Evolutionary conservation across 1,139 yeast genomes (phyloP).

Genomic region (Ogataea hybrid): DNA sequence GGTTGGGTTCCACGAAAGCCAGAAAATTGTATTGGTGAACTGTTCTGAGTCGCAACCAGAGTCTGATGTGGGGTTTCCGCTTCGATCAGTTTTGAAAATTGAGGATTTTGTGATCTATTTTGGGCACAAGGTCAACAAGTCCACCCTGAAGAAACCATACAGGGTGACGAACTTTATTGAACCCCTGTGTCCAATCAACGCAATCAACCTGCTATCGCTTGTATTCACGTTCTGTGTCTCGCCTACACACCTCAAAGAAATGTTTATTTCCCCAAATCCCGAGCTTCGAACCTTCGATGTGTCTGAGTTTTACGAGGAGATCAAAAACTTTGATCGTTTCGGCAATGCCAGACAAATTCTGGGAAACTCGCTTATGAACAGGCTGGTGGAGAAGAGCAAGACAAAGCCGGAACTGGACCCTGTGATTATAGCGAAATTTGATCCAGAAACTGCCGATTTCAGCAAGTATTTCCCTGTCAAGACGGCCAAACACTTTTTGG

Average conservation of each 20-base stretch:
- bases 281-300: conserved; percentile 27
- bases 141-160: conserved; percentile 27
- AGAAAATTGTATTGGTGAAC: conserved; percentile 28
- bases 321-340: conserved; percentile 24
- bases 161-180: conserved; percentile 24
- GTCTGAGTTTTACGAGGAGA: conserved; percentile 24
- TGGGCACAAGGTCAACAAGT: conserved; percentile 26
- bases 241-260: conserved; percentile 15
- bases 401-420: background rate
- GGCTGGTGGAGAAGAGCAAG: conserved; percentile 18
- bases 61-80: conserved; percentile 18
- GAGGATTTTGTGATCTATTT: conserved; percentile 27
- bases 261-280: conserved; percentile 24
- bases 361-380: conserved; percentile 21
- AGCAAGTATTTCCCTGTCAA: conserved; percentile 15
- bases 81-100: conserved; percentile 21
- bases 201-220: conserved; percentile 30
- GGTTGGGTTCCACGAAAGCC: conserved; percentile 26
- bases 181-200: conserved; percentile 26
- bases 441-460: background rate
- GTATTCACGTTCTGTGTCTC: conserved; percentile 30
- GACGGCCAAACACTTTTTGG: conserved; percentile 22
- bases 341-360: conserved; percentile 19
- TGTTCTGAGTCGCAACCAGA: conserved; percentile 21
- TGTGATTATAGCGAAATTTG: background rate